These are phyloP conservation scores for Fusarium sp. DNA, from an alignment of 2,329 filamentous ascomycete genomes.

Conservation along the genomic window DNA sequence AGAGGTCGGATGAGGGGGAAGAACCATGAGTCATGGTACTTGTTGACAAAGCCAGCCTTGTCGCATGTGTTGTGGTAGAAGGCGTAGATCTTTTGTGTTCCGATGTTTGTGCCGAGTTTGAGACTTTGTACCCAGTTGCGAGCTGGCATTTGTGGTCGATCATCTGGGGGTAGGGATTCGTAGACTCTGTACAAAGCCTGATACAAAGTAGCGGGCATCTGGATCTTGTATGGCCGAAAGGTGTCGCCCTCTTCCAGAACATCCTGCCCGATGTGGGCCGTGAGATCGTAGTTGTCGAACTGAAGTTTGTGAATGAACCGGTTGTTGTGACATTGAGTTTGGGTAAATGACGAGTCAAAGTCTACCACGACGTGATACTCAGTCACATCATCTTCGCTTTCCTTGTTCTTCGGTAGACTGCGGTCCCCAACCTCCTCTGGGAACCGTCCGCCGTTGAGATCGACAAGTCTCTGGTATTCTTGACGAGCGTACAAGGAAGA, in stretches of 20 bases:
- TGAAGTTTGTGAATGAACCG: constrained; percentile 59
- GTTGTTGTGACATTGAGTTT: constrained; percentile 60
- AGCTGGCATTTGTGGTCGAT: neutral
- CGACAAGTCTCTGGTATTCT: constrained; percentile 34
- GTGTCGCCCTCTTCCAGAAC: constrained; percentile 3
- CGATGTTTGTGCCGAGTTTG: constrained; percentile 37
- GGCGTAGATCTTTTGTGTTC: constrained; percentile 35
- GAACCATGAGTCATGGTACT: constrained; percentile 37
- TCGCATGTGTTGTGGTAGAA: constrained; percentile 43
- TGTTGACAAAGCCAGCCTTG: constrained; percentile 37
- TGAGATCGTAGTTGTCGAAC: constrained; percentile 55
- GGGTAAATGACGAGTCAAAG: constrained; percentile 57
- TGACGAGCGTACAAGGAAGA: constrained; percentile 37
- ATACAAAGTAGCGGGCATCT: constrained; percentile 33
- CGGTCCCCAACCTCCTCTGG: constrained; percentile 21
- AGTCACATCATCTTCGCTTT: constrained; percentile 16
- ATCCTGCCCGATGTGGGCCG: constrained; percentile 49
- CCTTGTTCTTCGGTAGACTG: constrained; percentile 25
- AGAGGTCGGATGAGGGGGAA: constrained; percentile 25
- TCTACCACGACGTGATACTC: constrained; percentile 35
- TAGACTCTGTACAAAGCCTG: constrained; percentile 16
- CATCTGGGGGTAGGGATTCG: constrained; percentile 4
- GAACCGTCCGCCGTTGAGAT: constrained; percentile 23
- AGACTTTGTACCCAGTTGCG: constrained; percentile 30
- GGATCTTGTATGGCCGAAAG: constrained; percentile 31